These are phyloP conservation scores for Cinnamomum micranthum DNA, from an alignment of 164 flowering plant species.

Conservation along the genomic window DNA sequence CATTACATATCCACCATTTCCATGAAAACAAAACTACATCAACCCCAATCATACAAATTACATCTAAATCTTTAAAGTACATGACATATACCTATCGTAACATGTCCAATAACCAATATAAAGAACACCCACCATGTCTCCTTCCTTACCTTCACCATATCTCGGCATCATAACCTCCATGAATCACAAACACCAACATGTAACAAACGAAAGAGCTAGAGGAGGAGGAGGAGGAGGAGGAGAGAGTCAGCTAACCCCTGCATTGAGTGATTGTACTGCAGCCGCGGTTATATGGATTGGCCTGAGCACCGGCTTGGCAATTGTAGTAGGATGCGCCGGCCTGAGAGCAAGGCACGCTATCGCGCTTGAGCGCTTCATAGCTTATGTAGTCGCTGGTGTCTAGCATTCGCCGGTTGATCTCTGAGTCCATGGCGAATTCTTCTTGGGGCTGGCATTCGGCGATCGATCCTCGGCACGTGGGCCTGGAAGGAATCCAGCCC, in stretches of 20 bases:
- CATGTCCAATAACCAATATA: no score
- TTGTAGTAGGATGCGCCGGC: constrained; percentile 89
- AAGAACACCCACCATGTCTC: no score
- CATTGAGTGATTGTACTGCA: constrained; percentile 76
- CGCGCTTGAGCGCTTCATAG: constrained; percentile 81
- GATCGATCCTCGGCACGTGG: constrained; percentile 43
- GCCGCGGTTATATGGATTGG: constrained; percentile 79
- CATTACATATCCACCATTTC: no score
- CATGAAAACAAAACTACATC: no score
- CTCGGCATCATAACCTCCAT: no score
- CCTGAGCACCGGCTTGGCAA: constrained; percentile 66
- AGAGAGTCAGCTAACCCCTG: background rate
- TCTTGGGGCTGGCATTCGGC: constrained; percentile 49
- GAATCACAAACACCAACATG: no score
- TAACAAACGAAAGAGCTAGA: background rate
- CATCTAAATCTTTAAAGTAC: no score
- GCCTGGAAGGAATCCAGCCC: constrained; percentile 35
- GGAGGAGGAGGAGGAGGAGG: background rate
- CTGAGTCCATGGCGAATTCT: constrained; percentile 71
- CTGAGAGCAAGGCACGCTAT: constrained; percentile 75
- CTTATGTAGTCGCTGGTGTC: constrained; percentile 72
- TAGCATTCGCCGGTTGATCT: constrained; percentile 72
- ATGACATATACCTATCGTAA: no score
- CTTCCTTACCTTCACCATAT: no score
- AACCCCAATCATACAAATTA: no score